phyloP scores from a whole-genome alignment of 2,329 filamentous ascomycete species.

The Exserohilum rostratum region DNA sequence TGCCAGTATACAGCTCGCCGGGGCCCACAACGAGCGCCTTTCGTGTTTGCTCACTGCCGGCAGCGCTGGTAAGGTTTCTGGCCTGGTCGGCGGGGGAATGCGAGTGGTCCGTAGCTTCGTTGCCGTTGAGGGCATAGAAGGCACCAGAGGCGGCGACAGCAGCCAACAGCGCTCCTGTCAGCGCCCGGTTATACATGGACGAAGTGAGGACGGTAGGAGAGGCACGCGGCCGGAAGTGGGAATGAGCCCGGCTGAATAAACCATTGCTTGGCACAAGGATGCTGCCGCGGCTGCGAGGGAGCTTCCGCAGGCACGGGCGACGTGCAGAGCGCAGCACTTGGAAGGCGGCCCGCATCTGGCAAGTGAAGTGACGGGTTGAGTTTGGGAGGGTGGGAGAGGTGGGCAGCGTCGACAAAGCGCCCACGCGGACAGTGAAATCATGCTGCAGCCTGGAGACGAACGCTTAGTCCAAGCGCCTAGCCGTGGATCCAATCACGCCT shows the following conservation, averaged over 20 bases:
- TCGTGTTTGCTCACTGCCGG: conserved; percentile 58
- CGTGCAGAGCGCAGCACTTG: conserved; percentile 72
- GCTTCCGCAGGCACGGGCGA: conserved; percentile 67
- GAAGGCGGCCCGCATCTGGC: conserved; percentile 72
- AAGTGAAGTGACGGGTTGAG: conserved; percentile 18
- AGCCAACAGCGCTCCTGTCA: conserved; percentile 70
- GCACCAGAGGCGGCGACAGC: conserved; percentile 74
- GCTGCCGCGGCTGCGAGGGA: conserved; percentile 57
- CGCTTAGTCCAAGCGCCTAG: conserved; percentile 13
- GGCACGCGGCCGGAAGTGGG: conserved; percentile 47
- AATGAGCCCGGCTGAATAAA: conserved; percentile 55
- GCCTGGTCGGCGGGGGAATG: conserved; percentile 34
- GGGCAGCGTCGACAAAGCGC: conserved; percentile 8
- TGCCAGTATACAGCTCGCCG: conserved; percentile 87
- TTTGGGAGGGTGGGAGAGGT: conserved; percentile 11
- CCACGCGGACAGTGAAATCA: conserved; percentile 11
- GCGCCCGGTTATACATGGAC: conserved; percentile 76
- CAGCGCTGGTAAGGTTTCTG: conserved; percentile 41
- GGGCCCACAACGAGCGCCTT: conserved; percentile 85
- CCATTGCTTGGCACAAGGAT: conserved; percentile 51
- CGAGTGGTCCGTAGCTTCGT: conserved; percentile 28
- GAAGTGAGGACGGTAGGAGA: conserved; percentile 61
- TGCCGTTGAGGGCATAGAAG: conserved; percentile 72
- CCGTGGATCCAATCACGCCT: conserved; percentile 18
- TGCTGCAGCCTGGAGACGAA: conserved; percentile 12